Evolutionary conservation across 345 rosid species (phyloP).

Genomic region (Excoecaria agallocha): DNA sequence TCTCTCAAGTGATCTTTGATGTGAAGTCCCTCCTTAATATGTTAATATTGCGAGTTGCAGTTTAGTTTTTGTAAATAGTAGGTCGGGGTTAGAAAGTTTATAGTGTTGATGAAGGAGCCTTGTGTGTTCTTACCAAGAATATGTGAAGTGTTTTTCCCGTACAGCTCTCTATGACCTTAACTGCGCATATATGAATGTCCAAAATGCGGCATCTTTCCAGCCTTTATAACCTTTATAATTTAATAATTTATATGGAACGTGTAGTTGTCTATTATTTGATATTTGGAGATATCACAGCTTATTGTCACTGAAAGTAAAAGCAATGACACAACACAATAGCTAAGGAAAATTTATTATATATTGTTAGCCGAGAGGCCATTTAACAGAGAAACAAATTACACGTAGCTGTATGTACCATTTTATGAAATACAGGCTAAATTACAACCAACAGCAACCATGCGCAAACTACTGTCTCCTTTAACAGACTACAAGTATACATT

Average conservation of each 20-base stretch:
- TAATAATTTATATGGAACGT: too few relatives aligned
- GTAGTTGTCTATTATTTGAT: background rate
- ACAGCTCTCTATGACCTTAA: too few relatives aligned
- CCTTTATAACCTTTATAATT: too few relatives aligned
- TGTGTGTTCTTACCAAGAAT: background rate
- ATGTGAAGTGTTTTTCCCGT: too few relatives aligned
- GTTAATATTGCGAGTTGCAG: slow-evolving; percentile 2
- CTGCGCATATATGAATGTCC: too few relatives aligned
- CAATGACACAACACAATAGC: background rate
- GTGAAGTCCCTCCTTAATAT: background rate
- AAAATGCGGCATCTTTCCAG: too few relatives aligned
- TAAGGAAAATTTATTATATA: background rate
- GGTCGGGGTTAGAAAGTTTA: slow-evolving; percentile 19
- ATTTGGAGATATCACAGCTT: background rate
- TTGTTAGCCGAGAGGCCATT: background rate
- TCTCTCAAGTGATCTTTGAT: background rate
- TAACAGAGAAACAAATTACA: background rate
- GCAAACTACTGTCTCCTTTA: background rate
- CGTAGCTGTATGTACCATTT: background rate
- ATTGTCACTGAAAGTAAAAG: background rate
- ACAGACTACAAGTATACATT: background rate
- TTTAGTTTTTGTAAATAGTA: slow-evolving; percentile 11
- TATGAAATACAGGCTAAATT: background rate
- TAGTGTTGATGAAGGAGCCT: slow-evolving; percentile 26
- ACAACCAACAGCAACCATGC: slow-evolving; percentile 2